Evolutionary conservation across 495 filamentous ascomycete genomes (phyloP).

Genomic region (Penicillium samsonianum): DNA sequence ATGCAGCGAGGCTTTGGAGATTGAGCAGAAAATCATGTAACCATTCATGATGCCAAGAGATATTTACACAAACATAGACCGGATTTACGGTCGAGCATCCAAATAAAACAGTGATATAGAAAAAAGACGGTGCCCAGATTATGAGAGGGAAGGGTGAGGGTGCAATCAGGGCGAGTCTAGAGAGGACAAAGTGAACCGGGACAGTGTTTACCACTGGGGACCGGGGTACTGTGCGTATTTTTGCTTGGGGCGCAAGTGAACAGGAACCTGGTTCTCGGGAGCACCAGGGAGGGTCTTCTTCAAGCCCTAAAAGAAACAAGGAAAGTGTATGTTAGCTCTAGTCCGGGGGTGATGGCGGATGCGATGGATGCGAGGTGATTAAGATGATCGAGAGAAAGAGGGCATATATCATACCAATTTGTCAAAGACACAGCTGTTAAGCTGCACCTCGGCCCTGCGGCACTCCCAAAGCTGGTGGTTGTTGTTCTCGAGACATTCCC

Average conservation of each 20-base stretch:
- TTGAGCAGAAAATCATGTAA: slow-evolving; percentile 33
- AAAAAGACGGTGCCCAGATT: slow-evolving; percentile 25
- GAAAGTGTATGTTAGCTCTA: slow-evolving; percentile 12
- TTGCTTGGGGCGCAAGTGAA: slow-evolving; percentile 79
- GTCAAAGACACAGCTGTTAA: slow-evolving; percentile 93
- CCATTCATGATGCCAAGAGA: slow-evolving; percentile 48
- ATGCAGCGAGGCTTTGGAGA: not conserved
- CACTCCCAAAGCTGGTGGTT: slow-evolving; percentile 97
- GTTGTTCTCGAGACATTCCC: slow-evolving; percentile 93
- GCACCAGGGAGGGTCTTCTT: slow-evolving; percentile 88
- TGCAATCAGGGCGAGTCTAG: slow-evolving; percentile 15
- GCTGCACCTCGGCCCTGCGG: slow-evolving; percentile 69
- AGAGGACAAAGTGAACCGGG: slow-evolving; percentile 15
- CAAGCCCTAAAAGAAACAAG: slow-evolving; percentile 60
- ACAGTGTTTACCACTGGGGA: slow-evolving; percentile 40
- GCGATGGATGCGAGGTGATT: not conserved
- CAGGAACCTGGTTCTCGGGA: slow-evolving; percentile 72
- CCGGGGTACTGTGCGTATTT: slow-evolving; percentile 63
- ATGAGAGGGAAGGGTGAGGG: slow-evolving; percentile 15
- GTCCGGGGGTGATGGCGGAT: not conserved
- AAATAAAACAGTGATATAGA: slow-evolving; percentile 24
- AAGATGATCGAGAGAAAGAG: not conserved
- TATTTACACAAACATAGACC: slow-evolving; percentile 46
- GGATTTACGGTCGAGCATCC: slow-evolving; percentile 27
- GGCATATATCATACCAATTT: slow-evolving; percentile 70